phyloP scores from a whole-genome alignment of 2,329 filamentous ascomycete genomes.

The Teratosphaeria pseudoeucalypti region DNA sequence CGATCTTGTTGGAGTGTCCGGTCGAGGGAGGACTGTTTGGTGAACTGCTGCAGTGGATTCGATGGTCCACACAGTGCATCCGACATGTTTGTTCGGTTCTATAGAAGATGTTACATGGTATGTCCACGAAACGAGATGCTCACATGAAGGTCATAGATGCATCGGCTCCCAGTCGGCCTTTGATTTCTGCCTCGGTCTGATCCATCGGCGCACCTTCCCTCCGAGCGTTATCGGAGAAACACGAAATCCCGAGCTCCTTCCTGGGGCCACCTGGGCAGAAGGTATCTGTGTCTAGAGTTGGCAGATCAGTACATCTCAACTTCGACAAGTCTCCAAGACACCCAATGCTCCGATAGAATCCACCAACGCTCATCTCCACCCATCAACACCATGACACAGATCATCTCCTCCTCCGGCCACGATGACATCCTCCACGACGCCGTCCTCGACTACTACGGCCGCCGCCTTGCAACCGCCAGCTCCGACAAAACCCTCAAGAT shows the following conservation, averaged over 20 bases:
- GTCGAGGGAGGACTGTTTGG: slow-evolving; percentile 59
- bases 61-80: slow-evolving; percentile 65
- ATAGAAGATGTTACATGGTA: neutral
- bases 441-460: slow-evolving; percentile 95
- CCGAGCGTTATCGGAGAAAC: neutral
- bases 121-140: neutral
- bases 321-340: neutral
- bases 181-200: neutral
- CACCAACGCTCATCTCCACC: neutral
- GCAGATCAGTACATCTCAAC: neutral
- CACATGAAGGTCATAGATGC: neutral
- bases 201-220: neutral
- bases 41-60: slow-evolving; percentile 63
- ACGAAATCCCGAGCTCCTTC: neutral
- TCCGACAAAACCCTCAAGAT: slow-evolving; percentile 99
- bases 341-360: neutral
- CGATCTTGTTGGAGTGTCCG: slow-evolving; percentile 65
- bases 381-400: slow-evolving; percentile 49
- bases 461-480: slow-evolving; percentile 90
- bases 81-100: slow-evolving; percentile 39
- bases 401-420: slow-evolving; percentile 78
- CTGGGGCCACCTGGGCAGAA: too few relatives aligned
- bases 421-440: slow-evolving; percentile 99
- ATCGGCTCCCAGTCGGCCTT: neutral
- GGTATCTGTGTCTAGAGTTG: neutral